Evolutionary conservation across 331 rosid species (phyloP).

Genomic region (Prunus yedoensis): DNA sequence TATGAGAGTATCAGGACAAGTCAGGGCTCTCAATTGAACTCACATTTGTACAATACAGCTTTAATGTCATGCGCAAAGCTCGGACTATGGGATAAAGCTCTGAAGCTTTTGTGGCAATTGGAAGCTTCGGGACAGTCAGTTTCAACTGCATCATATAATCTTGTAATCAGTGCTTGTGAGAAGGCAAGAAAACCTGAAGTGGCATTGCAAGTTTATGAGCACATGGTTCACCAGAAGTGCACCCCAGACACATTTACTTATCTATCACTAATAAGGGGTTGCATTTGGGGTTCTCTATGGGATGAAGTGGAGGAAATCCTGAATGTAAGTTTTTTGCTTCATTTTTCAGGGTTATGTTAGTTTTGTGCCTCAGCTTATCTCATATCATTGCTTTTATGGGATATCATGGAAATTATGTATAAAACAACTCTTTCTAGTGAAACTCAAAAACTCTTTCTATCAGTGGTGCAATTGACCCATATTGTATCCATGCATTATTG

Average conservation of each 20-base stretch:
- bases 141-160: conserved; percentile 63
- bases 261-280: conserved; percentile 61
- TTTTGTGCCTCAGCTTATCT: background rate
- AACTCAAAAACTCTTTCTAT: background rate
- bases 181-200: conserved; percentile 61
- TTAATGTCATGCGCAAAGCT: conserved; percentile 81
- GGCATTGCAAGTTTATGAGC: conserved; percentile 83
- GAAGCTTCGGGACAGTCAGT: conserved; percentile 54
- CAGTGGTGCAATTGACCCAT: too few relatives aligned
- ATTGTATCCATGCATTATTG: too few relatives aligned
- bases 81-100: conserved; percentile 66
- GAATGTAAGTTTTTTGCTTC: conserved; percentile 41
- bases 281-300: conserved; percentile 74
- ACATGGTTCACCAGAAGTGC: conserved; percentile 71
- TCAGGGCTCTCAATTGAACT: conserved; percentile 33
- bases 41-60: conserved; percentile 64
- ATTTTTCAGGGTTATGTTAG: background rate
- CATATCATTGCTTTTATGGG: background rate
- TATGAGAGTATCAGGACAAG: conserved; percentile 54
- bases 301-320: conserved; percentile 68
- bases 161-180: conserved; percentile 76
- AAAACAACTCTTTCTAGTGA: background rate
- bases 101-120: conserved; percentile 80
- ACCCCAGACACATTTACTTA: conserved; percentile 64
- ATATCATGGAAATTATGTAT: background rate